Evolutionary conservation across 2,329 filamentous ascomycete genomes (phyloP), one percentile per base, ranked within the genome.

Genomic region (Cladosporium sp.): DNA sequence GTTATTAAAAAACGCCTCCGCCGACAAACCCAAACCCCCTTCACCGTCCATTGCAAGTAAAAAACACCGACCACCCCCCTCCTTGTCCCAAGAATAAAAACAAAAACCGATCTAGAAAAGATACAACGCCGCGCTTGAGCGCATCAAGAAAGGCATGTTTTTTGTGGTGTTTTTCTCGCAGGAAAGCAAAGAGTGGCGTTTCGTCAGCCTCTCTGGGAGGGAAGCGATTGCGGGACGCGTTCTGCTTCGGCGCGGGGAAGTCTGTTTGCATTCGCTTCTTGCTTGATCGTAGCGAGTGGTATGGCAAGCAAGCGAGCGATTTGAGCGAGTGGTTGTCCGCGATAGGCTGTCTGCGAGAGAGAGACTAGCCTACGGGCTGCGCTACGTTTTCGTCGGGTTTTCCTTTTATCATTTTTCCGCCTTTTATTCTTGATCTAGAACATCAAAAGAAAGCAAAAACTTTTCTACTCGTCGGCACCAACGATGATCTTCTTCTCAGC

Each of bases 61-160:
- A n/a, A n/a, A n/a, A n/a, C n/a, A n/a, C n/a, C n/a, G n/a, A n/a
- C n/a, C n/a, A n/a, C n/a, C n/a, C n/a, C n/a, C n/a, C n/a, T n/a
- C n/a, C n/a, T n/a, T n/a, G 22, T 27, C 9, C 22, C 4, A 27
- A 27, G 9, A 27, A 27, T 5, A 9, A 27, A 27, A 9, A 27
- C 12, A 36, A 36, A 36, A 48, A n/a, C n/a, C n/a, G n/a, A n/a
- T n/a, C n/a, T n/a, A n/a, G n/a, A n/a, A n/a, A n/a, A n/a, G n/a
- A n/a, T n/a, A n/a, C n/a, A n/a, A 48, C 45, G 45, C 45, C 45
- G 37, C 45, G 45, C 45, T 48, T 12, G 45, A 48, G 45, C 45
- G 45, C 45, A 41, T 24, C 45, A 39, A 19, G 32, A 36, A 36
- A 19, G 8, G n/a, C n/a, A n/a, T n/a, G n/a, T n/a, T n/a, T n/a